Conservation (phyloP, 225 moss, liverwort and hornwort species). For the Antitrichia curtipendula region DNA sequence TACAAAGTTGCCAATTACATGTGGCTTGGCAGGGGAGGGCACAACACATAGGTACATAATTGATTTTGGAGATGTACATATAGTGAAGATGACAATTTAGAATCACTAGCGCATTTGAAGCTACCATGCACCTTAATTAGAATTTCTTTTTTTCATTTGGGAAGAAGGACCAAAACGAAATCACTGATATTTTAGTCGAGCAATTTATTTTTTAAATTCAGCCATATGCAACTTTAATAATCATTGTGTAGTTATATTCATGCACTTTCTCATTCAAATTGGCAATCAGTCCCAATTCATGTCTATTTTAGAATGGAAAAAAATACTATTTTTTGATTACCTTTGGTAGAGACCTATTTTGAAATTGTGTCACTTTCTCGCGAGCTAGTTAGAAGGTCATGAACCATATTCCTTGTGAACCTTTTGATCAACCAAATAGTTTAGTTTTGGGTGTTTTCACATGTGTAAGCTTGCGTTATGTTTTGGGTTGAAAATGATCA, state of each 20-base stretch:
- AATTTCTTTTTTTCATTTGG: background rate
- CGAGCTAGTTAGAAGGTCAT: background rate
- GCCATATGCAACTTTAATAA: background rate
- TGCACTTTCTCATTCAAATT: background rate
- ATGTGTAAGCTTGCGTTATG: fast-evolving
- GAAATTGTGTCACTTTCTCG: fast-evolving
- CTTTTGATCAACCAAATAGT: background rate
- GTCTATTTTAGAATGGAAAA: background rate
- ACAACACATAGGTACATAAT: too few species aligned
- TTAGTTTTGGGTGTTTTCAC: fast-evolving
- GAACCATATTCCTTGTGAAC: background rate
- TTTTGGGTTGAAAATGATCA: background rate
- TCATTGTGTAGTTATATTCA: background rate
- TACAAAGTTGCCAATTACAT: too few species aligned
- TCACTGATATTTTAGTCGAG: background rate
- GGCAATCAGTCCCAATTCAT: background rate
- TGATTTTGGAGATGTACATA: too few species aligned
- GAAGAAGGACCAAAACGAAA: background rate
- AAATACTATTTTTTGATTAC: background rate
- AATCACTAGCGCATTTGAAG: too few species aligned
- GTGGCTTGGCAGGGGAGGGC: too few species aligned
- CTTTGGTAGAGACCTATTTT: background rate
- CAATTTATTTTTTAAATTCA: background rate
- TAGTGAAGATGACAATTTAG: too few species aligned
- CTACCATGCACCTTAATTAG: too few species aligned